phyloP scores from a whole-genome alignment of 1,139 yeast species.

The Blastobotrys serpentis region DNA sequence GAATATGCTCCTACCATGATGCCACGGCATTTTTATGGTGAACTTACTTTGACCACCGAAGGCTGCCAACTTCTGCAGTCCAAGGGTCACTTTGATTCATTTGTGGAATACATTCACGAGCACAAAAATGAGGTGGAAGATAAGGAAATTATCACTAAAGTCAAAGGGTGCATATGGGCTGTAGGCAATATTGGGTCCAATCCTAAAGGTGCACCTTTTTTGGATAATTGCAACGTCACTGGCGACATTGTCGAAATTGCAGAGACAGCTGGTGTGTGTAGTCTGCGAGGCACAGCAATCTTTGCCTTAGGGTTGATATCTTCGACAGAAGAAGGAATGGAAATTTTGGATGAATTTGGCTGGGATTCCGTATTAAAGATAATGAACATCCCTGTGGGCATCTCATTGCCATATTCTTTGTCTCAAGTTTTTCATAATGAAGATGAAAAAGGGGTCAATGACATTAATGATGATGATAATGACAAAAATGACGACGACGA shows the following conservation, averaged over 20 bases:
- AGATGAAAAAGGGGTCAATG: not conserved
- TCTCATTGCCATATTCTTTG: slow-evolving; percentile 32
- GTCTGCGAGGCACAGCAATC: slow-evolving; percentile 72
- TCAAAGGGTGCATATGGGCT: slow-evolving; percentile 85
- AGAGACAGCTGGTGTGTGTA: slow-evolving; percentile 55
- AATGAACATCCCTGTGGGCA: slow-evolving; percentile 53
- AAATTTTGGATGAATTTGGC: slow-evolving; percentile 75
- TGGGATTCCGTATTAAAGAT: slow-evolving; percentile 67
- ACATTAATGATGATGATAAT: slow-evolving; percentile 4
- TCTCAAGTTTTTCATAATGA: slow-evolving; percentile 21
- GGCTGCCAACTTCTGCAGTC: slow-evolving; percentile 57
- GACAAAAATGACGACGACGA: slow-evolving; percentile 6
- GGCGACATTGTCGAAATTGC: slow-evolving; percentile 56
- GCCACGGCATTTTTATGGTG: slow-evolving; percentile 79
- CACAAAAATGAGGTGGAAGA: slow-evolving; percentile 36
- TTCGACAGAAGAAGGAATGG: slow-evolving; percentile 74
- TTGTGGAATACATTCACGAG: slow-evolving; percentile 44
- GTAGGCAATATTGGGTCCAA: slow-evolving; percentile 75
- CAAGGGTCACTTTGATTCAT: slow-evolving; percentile 48
- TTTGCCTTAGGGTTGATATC: slow-evolving; percentile 75
- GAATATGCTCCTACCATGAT: slow-evolving; percentile 15
- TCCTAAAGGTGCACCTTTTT: slow-evolving; percentile 60
- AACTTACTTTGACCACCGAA: slow-evolving; percentile 74
- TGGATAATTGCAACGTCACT: slow-evolving; percentile 61
- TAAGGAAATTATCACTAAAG: slow-evolving; percentile 39